Evolutionary conservation across 768 basidiomycete genomes (phyloP).

Genomic region (Tricholoma matsutake): DNA sequence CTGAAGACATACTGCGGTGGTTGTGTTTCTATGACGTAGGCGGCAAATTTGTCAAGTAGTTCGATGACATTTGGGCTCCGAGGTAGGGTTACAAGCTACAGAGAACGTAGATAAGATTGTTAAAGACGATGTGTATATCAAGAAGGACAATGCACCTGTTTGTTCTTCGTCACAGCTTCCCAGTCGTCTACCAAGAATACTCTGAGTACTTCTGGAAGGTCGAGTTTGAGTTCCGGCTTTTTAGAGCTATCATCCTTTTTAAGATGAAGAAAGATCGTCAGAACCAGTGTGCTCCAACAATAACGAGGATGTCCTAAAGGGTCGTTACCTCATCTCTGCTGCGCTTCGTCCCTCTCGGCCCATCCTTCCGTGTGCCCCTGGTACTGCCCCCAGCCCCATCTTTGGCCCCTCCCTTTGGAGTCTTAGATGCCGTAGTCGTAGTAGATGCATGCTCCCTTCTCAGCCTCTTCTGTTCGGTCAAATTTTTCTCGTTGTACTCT

Average conservation of each 20-base stretch:
- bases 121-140: neutral
- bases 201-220: conserved; percentile 88
- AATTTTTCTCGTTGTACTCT: conserved; percentile 80
- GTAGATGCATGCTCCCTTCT: conserved; percentile 29
- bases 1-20: conserved; percentile 41
- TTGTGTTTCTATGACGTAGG: conserved; percentile 51
- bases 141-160: conserved; percentile 58
- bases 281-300: neutral
- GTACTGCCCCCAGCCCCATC: conserved; percentile 30
- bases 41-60: conserved; percentile 75
- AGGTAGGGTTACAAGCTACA: conserved; percentile 80
- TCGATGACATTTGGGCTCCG: conserved; percentile 75
- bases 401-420: conserved; percentile 20
- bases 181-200: conserved; percentile 92
- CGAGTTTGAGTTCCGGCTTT: conserved; percentile 87
- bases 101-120: neutral
- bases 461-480: conserved; percentile 74
- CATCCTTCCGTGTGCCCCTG: conserved; percentile 51
- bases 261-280: neutral
- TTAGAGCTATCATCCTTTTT: conserved; percentile 69
- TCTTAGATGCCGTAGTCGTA: conserved; percentile 16
- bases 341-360: conserved; percentile 63
- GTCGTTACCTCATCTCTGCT: conserved; percentile 64
- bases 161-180: conserved; percentile 95
- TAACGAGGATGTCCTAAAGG: neutral